These are phyloP conservation scores for Heritiera fomes DNA, from an alignment of 345 rosid genomes.

Conservation along the genomic window DNA sequence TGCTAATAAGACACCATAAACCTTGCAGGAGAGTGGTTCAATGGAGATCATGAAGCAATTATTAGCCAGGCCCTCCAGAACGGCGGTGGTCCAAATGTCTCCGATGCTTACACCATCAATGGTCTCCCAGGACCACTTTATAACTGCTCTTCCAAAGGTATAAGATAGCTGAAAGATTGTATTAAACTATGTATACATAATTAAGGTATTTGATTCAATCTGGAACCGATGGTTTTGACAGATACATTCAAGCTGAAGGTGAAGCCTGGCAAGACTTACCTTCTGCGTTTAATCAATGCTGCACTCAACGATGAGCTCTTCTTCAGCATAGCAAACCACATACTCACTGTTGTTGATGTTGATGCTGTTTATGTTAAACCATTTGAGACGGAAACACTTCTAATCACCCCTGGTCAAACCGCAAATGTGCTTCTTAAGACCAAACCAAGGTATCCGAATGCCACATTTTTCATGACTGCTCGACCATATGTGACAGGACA, in stretches of 20 bases:
- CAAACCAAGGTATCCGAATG: conserved; percentile 40
- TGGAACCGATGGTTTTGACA: conserved; percentile 7
- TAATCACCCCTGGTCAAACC: conserved; percentile 52
- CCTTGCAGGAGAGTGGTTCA: conserved; percentile 80
- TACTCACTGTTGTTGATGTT: conserved; percentile 42
- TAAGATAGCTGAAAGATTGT: background rate
- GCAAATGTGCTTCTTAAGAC: conserved; percentile 47
- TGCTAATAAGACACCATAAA: background rate
- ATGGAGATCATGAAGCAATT: conserved; percentile 69
- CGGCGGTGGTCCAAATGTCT: conserved; percentile 84
- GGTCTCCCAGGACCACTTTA: conserved; percentile 84
- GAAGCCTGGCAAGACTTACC: conserved; percentile 50
- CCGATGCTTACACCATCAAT: conserved; percentile 81
- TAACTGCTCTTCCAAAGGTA: conserved; percentile 75
- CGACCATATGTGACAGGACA: conserved; percentile 67
- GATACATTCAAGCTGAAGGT: conserved; percentile 50
- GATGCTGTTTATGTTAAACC: conserved; percentile 49
- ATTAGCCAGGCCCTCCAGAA: conserved; percentile 70
- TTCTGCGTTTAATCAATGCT: conserved; percentile 47
- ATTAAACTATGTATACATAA: background rate
- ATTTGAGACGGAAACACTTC: conserved; percentile 39
- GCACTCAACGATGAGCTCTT: conserved; percentile 60
- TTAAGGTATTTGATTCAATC: background rate
- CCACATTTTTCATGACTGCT: conserved; percentile 58
- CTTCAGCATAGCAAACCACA: conserved; percentile 58